Conservation (phyloP, 2,329 filamentous ascomycete genomes). For the Fusarium phyllophilum region DNA sequence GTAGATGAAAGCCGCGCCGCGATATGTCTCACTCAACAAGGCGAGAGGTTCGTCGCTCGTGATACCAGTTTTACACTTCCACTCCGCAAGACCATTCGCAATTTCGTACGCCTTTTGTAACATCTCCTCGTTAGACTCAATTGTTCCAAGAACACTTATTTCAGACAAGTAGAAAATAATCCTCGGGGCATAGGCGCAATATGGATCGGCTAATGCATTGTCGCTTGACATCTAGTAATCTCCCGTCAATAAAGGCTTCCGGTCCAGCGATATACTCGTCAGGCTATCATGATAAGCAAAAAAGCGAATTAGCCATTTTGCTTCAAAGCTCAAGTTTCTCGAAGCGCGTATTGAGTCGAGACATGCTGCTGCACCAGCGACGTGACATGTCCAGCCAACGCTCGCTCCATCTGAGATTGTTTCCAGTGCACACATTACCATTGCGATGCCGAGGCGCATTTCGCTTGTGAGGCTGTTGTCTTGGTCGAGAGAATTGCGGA, state of each 20-base stretch:
- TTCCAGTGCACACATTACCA: background rate
- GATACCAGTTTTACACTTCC: background rate
- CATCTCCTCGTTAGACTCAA: fast-evolving
- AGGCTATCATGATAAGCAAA: background rate
- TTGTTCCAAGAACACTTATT: background rate
- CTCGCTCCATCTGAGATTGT: background rate
- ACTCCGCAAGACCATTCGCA: background rate
- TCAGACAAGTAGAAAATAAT: background rate
- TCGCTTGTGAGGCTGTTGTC: background rate
- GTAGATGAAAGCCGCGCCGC: background rate
- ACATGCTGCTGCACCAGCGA: background rate
- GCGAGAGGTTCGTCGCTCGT: background rate
- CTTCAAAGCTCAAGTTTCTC: background rate
- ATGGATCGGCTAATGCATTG: background rate
- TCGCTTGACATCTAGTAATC: background rate
- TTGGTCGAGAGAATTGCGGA: background rate
- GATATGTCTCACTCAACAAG: fast-evolving
- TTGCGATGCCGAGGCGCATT: background rate
- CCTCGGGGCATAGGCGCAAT: background rate
- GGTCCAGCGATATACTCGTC: background rate
- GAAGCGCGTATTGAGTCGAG: background rate
- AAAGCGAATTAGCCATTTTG: fast-evolving
- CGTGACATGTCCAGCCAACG: background rate
- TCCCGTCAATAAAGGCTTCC: background rate
- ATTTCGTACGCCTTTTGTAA: background rate